Conservation (phyloP, 2,329 filamentous ascomycete species). For the Paecilomyces sp. region DNA sequence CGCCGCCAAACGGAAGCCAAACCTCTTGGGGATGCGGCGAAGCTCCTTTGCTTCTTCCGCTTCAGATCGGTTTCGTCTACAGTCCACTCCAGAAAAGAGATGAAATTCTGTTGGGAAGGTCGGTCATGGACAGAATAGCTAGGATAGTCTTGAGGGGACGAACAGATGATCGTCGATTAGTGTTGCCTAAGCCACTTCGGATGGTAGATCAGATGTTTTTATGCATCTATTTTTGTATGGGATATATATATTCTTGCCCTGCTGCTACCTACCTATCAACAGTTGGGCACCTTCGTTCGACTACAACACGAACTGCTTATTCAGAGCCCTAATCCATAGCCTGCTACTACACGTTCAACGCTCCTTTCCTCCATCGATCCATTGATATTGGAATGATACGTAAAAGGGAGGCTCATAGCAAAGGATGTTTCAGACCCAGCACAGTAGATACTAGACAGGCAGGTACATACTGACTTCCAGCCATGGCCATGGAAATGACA, state of each 20-base stretch:
- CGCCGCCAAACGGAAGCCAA: slow-evolving; percentile 3
- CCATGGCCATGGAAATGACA: background rate
- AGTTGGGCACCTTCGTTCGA: too few species aligned
- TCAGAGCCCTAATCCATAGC: background rate
- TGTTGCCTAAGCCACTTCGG: background rate
- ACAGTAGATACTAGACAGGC: background rate
- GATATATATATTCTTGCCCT: background rate
- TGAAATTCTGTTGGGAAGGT: background rate
- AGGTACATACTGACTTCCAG: background rate
- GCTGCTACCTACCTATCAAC: too few species aligned
- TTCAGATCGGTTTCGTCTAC: background rate
- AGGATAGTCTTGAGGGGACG: background rate
- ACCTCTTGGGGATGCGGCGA: background rate
- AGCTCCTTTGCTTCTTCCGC: slow-evolving; percentile 1
- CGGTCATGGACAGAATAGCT: background rate
- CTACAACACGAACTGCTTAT: background rate
- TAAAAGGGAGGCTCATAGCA: too few species aligned
- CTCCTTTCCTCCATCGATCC: background rate
- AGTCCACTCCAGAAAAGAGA: background rate
- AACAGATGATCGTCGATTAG: background rate
- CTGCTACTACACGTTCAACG: background rate
- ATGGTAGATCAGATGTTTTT: background rate
- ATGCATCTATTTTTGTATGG: background rate
- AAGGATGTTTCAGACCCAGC: background rate
- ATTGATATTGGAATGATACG: background rate